Evolutionary conservation across 2,329 filamentous ascomycete genomes (phyloP).

Genomic region (Arthroderma sp.): DNA sequence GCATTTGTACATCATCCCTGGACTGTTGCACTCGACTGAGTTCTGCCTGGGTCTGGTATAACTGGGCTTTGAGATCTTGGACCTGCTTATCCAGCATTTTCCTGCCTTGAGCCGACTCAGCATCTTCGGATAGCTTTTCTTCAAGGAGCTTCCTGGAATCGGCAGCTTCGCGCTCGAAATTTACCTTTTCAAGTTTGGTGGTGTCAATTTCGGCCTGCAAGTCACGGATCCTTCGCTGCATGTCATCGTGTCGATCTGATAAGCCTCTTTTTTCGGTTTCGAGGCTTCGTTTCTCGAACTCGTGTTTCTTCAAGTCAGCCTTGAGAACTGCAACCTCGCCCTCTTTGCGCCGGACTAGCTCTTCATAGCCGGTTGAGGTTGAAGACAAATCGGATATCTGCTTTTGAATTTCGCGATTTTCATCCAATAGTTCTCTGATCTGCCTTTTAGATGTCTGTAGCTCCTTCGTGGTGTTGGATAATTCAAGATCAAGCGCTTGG

Average conservation of each 20-base stretch:
- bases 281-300: conserved; percentile 64
- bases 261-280: conserved; percentile 67
- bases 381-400: conserved; percentile 78
- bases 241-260: conserved; percentile 63
- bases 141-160: conserved; percentile 81
- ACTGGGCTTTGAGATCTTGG: conserved; percentile 70
- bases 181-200: conserved; percentile 69
- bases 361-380: conserved; percentile 90
- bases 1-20: conserved; percentile 79
- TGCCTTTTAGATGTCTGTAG: conserved; percentile 60
- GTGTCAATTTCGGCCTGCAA: conserved; percentile 80
- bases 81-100: conserved; percentile 79
- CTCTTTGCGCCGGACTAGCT: conserved; percentile 84
- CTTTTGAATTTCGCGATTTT: conserved; percentile 71
- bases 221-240: conserved; percentile 64
- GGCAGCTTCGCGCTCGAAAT: conserved; percentile 75
- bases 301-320: conserved; percentile 69
- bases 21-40: conserved; percentile 86
- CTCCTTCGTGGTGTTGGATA: conserved; percentile 67
- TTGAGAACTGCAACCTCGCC: conserved; percentile 80
- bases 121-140: conserved; percentile 79
- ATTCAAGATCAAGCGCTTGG: conserved; percentile 77
- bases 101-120: conserved; percentile 67
- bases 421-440: conserved; percentile 62
- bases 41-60: conserved; percentile 76